These are phyloP conservation scores for Hymenoscyphus repandus DNA, from an alignment of 2,329 filamentous ascomycete species.

Conservation along the genomic window DNA sequence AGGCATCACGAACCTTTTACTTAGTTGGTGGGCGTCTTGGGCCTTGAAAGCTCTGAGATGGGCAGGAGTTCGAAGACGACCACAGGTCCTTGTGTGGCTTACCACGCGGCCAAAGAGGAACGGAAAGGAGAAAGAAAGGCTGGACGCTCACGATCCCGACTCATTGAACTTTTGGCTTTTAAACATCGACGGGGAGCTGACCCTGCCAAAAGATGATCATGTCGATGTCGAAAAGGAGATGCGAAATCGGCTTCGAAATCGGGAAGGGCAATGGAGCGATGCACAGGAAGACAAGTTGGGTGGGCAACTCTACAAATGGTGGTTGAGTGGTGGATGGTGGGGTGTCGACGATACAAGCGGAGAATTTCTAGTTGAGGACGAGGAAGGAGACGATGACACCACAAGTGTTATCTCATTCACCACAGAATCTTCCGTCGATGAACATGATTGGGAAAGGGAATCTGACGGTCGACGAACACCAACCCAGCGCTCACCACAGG, in stretches of 20 bases:
- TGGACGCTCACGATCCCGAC: conserved; percentile 25
- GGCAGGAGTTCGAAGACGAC: conserved; percentile 56
- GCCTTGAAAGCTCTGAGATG: conserved; percentile 41
- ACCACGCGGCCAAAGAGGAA: conserved; percentile 25
- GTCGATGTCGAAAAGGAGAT: conserved; percentile 81
- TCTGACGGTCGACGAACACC: conserved; percentile 63
- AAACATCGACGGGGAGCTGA: conserved; percentile 46
- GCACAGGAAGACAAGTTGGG: conserved; percentile 64
- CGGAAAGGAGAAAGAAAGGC: conserved; percentile 8
- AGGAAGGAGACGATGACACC: conserved; percentile 61
- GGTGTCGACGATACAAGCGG: conserved; percentile 76
- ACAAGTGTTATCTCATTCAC: conserved; percentile 72
- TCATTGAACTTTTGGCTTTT: conserved; percentile 48
- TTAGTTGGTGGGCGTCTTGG: conserved; percentile 37
- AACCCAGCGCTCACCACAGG: conserved; percentile 58
- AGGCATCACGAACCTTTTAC: conserved; percentile 63
- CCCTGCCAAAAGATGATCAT: conserved; percentile 53
- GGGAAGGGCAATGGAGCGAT: conserved; percentile 35
- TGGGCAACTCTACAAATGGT: conserved; percentile 74
- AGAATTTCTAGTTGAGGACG: conserved; percentile 59
- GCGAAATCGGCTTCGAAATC: conserved; percentile 51
- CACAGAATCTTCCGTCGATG: conserved; percentile 35
- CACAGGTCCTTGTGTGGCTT: conserved; percentile 53
- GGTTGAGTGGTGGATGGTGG: conserved; percentile 79
- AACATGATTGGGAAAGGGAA: conserved; percentile 44